These are phyloP conservation scores for Coccomyxa sp. DNA, from an alignment of 139 green algal genomes.

Conservation along the genomic window DNA sequence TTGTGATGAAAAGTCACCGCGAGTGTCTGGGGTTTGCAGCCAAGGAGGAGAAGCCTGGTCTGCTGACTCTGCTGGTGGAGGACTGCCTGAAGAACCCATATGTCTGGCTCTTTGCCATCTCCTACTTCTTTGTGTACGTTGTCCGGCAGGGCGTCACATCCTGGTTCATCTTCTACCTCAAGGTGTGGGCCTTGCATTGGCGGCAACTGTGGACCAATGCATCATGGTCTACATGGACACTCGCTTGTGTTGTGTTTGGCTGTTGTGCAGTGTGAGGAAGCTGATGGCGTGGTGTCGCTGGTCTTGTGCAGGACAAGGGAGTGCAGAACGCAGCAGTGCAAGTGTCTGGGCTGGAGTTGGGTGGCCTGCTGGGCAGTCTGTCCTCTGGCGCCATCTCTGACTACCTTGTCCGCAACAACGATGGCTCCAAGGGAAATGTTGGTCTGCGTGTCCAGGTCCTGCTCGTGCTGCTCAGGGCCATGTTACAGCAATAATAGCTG, in stretches of 20 bases:
- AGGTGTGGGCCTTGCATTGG: constrained; percentile 30
- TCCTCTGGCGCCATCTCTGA: constrained; percentile 82
- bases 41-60: constrained; percentile 31
- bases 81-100: constrained; percentile 75
- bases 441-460: constrained; percentile 84
- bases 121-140: constrained; percentile 50
- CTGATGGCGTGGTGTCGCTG: not conserved
- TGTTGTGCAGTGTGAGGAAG: not conserved
- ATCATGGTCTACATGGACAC: not conserved
- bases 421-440: constrained; percentile 65
- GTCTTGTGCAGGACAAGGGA: constrained; percentile 57
- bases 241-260: too few species aligned
- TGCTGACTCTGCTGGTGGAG: constrained; percentile 53
- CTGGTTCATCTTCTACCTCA: constrained; percentile 96
- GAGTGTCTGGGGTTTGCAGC: too few species aligned
- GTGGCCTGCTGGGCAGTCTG: constrained; percentile 85
- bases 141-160: constrained; percentile 86
- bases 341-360: constrained; percentile 94
- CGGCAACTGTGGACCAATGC: too few species aligned
- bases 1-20: too few species aligned
- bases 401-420: constrained; percentile 52
- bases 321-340: constrained; percentile 73
- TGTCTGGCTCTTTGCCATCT: constrained; percentile 65
- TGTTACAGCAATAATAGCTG: too few species aligned
- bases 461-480: not conserved